Percentiles rank a stretch among this genome's conserved stretches.
Evolutionary conservation across 176 grass and related monocot species (phyloP).

Genomic region (Stipa capillata): DNA sequence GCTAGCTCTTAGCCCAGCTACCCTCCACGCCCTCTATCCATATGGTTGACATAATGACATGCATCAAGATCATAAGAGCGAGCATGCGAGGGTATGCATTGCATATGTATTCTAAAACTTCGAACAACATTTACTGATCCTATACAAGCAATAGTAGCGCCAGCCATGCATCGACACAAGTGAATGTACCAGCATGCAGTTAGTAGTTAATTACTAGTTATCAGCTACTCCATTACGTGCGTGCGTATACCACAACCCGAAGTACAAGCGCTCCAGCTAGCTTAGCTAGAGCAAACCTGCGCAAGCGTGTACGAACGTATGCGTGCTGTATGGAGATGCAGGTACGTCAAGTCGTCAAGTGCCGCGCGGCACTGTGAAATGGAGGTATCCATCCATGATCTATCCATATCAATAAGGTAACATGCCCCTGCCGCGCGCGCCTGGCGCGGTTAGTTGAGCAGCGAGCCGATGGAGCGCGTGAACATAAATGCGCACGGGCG

Average conservation of each 20-base stretch:
- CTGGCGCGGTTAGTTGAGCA: slow-evolving; percentile 13
- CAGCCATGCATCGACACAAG: not conserved
- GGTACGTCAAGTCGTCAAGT: not conserved
- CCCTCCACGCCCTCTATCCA: not conserved
- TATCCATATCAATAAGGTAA: slow-evolving; percentile 4
- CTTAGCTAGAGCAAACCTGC: not conserved
- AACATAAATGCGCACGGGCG: slow-evolving; percentile 41
- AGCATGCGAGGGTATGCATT: no score
- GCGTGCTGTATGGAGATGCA: not conserved
- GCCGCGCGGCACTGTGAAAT: not conserved
- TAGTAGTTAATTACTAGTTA: not conserved
- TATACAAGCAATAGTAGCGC: not conserved
- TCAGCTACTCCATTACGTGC: not conserved
- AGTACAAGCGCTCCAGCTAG: no score
- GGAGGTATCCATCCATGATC: not conserved
- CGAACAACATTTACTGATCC: not conserved
- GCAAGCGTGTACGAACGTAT: not conserved
- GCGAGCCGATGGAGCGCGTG: slow-evolving; percentile 8
- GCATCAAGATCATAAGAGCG: no score
- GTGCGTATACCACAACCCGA: no score
- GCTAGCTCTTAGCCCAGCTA: not conserved
- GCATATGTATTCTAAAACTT: not conserved
- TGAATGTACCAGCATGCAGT: no score
- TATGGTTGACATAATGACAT: not conserved
- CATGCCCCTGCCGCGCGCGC: not conserved